Conservation (phyloP, 306 rosid genomes). For the Boehmeria nivea region DNA sequence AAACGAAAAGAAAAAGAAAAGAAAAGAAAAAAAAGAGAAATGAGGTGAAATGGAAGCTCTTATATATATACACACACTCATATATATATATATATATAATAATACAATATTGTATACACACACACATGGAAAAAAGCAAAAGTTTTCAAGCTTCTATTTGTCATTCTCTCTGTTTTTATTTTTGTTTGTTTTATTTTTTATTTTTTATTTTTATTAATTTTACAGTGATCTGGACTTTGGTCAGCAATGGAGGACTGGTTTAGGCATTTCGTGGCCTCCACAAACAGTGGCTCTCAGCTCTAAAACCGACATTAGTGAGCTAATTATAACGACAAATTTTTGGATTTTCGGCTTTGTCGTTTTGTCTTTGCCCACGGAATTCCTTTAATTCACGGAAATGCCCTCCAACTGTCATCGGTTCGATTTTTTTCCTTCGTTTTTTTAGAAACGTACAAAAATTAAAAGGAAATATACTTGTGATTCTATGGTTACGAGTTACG, state of each 20-base stretch:
- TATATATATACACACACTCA: conserved; percentile 7
- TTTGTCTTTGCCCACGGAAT: conserved; percentile 15
- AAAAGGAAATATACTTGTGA: too few relatives aligned
- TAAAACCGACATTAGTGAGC: conserved; percentile 26
- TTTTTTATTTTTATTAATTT: conserved; percentile 7
- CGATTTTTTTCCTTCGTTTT: background rate
- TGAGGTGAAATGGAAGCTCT: conserved; percentile 26
- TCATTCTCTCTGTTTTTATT: conserved; percentile 41
- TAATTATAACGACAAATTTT: conserved; percentile 2
- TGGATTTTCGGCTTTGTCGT: background rate
- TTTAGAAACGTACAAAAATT: too few relatives aligned
- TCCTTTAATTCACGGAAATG: conserved; percentile 26
- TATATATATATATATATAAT: conserved; percentile 12
- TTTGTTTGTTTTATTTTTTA: conserved; percentile 3
- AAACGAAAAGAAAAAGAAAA: background rate
- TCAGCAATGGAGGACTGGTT: conserved; percentile 32
- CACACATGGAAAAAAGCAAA: background rate
- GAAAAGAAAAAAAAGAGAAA: conserved; percentile 8
- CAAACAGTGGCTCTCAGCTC: conserved; percentile 35
- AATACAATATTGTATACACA: conserved; percentile 7
- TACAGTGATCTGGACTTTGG: conserved; percentile 20
- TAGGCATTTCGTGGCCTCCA: conserved; percentile 62
- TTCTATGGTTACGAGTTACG: too few relatives aligned
- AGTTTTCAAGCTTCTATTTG: conserved; percentile 30
- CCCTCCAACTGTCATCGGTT: conserved; percentile 6